Base-by-base conservation (phyloP, 768 basidiomycete genomes). In the Suillus variegatus region DNA sequence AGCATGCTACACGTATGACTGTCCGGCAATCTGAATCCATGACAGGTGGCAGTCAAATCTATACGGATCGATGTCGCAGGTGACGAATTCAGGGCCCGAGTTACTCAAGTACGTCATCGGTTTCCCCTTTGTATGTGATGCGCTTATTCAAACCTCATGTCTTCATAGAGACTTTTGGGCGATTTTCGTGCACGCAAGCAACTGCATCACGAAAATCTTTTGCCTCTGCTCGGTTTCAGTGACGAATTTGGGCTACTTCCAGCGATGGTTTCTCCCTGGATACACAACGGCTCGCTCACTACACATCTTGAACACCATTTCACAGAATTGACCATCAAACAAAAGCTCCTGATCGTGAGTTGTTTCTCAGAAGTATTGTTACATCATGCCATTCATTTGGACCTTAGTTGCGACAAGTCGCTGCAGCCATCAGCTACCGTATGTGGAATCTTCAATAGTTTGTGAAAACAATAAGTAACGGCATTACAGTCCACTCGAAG, bases 231-330 rank as follows among this genome's bases (percentile, higher is more conserved):
- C 64, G 77, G 77, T 3, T 67, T 73, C 54, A 72, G 64, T 13
- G 63, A 66, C 4, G 75, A 72, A 28, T 78, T 79, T 55, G 76
- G 78, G 25, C 65, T 55, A 47, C 69, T 75, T 40, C 69, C 69
- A 6, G 75, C 77, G 6, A 72, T 79, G 75, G 76, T 79, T 51
- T 76, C 74, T 52, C 77, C 76, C 4, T 78, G 77, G 77, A 32
- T 76, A 9, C 75, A 74, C 60, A 72, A 72, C 9, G 78, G 77
- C 28, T 69, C 69, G 3, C 60, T 78, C 6, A 71, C 65, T 5
- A 66, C 52, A 44, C 71, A 74, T 64, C 69, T 79, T 14, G 68
- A 69, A 9, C 47, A 25, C 46, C 13, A 67, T 49, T 67, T 43
- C 60, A 18, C 65, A 43, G 67, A 38, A 5, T 51, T 74, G 16